These are phyloP conservation scores for Mucor ambiguus DNA, from an alignment of 371 early-diverging fungal species.

Conservation along the genomic window DNA sequence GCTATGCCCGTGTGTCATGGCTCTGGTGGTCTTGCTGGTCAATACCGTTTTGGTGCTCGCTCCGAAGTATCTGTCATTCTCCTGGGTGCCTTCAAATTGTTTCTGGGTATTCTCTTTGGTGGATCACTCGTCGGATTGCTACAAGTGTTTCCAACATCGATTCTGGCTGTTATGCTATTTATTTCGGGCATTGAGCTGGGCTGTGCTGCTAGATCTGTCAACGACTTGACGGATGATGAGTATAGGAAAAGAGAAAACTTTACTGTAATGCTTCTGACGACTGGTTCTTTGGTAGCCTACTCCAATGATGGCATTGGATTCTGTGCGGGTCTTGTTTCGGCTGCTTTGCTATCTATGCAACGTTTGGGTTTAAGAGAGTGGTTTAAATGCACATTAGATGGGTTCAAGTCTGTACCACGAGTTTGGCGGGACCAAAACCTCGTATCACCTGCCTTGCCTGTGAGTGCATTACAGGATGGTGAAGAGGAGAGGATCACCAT, in stretches of 20 bases:
- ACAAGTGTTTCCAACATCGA: conserved; percentile 69
- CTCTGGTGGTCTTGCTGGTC: conserved; percentile 90
- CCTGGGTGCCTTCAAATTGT: conserved; percentile 75
- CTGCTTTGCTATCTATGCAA: conserved; percentile 46
- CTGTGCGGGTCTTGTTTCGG: conserved; percentile 61
- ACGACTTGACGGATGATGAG: conserved; percentile 41
- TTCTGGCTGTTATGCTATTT: conserved; percentile 88
- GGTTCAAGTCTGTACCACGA: conserved; percentile 9
- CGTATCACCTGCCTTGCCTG: neutral
- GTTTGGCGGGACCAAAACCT: conserved; percentile 14
- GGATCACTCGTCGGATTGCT: conserved; percentile 74
- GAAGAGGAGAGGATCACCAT: neutral
- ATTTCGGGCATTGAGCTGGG: conserved; percentile 73
- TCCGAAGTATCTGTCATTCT: conserved; percentile 78
- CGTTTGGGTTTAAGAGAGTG: conserved; percentile 39
- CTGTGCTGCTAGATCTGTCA: conserved; percentile 63
- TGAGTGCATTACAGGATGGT: neutral
- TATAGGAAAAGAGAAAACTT: conserved; percentile 62
- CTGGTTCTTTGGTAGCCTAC: conserved; percentile 72
- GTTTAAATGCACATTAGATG: neutral
- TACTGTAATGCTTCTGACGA: conserved; percentile 67
- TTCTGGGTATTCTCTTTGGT: conserved; percentile 82
- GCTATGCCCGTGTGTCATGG: conserved; percentile 85
- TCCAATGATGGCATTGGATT: conserved; percentile 87
- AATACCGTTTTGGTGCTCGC: conserved; percentile 92